phyloP scores from a whole-genome alignment of 345 rosid genomes.

The Euphorbia peplus region DNA sequence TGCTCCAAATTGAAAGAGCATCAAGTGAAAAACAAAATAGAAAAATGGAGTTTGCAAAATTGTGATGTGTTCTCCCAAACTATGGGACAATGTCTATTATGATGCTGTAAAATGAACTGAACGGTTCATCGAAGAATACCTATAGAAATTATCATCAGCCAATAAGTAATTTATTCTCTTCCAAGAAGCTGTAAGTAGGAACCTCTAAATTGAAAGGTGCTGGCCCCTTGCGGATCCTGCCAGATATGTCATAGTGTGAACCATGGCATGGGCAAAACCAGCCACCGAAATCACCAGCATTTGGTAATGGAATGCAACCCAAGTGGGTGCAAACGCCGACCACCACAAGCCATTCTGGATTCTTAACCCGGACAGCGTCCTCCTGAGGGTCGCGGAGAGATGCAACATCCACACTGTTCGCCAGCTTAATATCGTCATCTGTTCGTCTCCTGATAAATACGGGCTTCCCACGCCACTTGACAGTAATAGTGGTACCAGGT shows the following conservation, averaged over 20 bases:
- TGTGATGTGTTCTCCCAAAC: constrained; percentile 17
- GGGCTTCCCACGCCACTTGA: constrained; percentile 98
- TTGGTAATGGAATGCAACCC: constrained; percentile 96
- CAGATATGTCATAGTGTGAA: constrained; percentile 89
- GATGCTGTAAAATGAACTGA: constrained; percentile 14
- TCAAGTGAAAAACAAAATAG: constrained; percentile 4
- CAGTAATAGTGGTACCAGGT: constrained; percentile 83
- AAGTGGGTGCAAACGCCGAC: constrained; percentile 95
- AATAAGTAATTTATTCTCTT: constrained; percentile 71
- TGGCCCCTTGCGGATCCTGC: constrained; percentile 92
- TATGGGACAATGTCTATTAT: constrained; percentile 21
- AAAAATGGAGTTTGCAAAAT: constrained; percentile 13
- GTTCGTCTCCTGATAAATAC: constrained; percentile 92
- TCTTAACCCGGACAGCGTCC: constrained; percentile 70
- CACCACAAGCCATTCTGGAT: constrained; percentile 89
- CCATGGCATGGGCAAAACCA: constrained; percentile 99
- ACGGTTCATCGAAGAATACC: constrained; percentile 8
- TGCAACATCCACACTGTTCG: constrained; percentile 74
- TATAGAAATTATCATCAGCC: constrained; percentile 49
- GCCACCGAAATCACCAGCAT: constrained; percentile 95
- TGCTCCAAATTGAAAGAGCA: constrained; percentile 12
- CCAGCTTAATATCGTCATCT: constrained; percentile 79
- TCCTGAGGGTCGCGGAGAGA: constrained; percentile 87
- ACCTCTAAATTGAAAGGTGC: constrained; percentile 93
- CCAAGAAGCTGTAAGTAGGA: constrained; percentile 85